Evolutionary conservation across 441 rosid genomes (phyloP), one percentile per base, ranked within the genome.

Genomic region (Pelargonium citronellum): DNA sequence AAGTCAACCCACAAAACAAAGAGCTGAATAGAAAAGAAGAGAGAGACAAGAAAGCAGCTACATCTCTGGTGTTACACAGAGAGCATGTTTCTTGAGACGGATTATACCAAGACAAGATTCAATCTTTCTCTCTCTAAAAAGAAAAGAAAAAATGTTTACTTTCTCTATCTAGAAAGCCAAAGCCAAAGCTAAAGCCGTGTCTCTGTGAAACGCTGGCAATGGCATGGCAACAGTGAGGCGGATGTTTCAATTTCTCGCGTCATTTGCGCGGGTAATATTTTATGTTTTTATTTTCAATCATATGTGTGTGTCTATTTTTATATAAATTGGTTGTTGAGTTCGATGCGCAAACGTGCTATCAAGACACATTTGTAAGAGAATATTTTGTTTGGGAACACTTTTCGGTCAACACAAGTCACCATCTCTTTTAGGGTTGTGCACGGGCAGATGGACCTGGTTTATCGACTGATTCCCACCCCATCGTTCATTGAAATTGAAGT

Each of bases 201-300:
- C 34, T 27, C 64, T 61, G 66, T 27, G 58, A 41, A 57, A 57
- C 17, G 34, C 9, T 55, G 55, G 64, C 62, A 57, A 57, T 22
- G 17, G 37, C 37, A 30, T 30, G 37, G 37, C 37, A 57, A 57
- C 22, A 16, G 7, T 15, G 61, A 30, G 75, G 78, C 82, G 79
- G 81, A 73, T 44, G 75, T 70, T 73, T 78, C 78, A 75, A 80
- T 67, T 70, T 68, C 72, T 49, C 73, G 75, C 77, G 62, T 20
- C 62, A 57, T 57, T n/a, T 57, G 62, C 22, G 62, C 22, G 19
- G 62, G 24, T 64, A 55, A 53, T 63, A 13, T 63, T 5, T 0
- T 17, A 61, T 39, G 37, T 44, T 61, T 19, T 10, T 22, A 30
- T 30, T 30, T 30, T 30, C 37, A 30, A 30, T 24, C 30, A 27